Conservation (phyloP, 2,329 filamentous ascomycete species). For the Stachybotrys elegans region DNA sequence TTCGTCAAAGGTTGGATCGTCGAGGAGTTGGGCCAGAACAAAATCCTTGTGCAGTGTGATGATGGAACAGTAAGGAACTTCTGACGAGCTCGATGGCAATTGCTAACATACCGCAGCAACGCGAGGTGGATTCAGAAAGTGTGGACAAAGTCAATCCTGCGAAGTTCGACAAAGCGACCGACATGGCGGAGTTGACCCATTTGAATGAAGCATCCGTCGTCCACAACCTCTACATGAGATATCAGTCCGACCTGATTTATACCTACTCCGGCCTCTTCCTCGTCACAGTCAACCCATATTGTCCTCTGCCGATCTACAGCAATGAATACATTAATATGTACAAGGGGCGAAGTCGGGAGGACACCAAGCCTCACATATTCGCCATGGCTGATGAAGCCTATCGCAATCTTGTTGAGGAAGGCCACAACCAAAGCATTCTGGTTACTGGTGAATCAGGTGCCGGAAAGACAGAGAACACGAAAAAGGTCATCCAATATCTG, state of each 20-base stretch:
- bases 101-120: conserved; percentile 55
- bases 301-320: conserved; percentile 87
- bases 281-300: conserved; percentile 96
- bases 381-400: conserved; percentile 97
- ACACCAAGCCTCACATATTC: conserved; percentile 95
- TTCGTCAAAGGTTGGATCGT: conserved; percentile 93
- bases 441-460: conserved; percentile 98
- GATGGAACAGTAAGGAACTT: conserved; percentile 69
- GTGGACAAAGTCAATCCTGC: conserved; percentile 99
- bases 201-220: conserved; percentile 97
- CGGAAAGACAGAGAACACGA: conserved; percentile 98
- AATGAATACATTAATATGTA: conserved; percentile 99
- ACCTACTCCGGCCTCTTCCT: conserved; percentile 97
- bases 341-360: conserved; percentile 82
- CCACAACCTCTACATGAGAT: conserved; percentile 91
- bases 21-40: conserved; percentile 66
- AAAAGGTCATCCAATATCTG: conserved; percentile 98
- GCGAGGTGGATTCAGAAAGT: conserved; percentile 76
- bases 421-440: conserved; percentile 92
- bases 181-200: conserved; percentile 98
- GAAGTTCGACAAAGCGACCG: conserved; percentile 98
- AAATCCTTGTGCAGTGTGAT: conserved; percentile 84
- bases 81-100: not conserved
- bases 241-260: conserved; percentile 94
- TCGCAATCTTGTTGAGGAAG: conserved; percentile 90